Percentiles rank a stretch among this genome's conserved stretches.
Evolutionary conservation across 306 rosid genomes (phyloP).

Genomic region (Malus orientalis): DNA sequence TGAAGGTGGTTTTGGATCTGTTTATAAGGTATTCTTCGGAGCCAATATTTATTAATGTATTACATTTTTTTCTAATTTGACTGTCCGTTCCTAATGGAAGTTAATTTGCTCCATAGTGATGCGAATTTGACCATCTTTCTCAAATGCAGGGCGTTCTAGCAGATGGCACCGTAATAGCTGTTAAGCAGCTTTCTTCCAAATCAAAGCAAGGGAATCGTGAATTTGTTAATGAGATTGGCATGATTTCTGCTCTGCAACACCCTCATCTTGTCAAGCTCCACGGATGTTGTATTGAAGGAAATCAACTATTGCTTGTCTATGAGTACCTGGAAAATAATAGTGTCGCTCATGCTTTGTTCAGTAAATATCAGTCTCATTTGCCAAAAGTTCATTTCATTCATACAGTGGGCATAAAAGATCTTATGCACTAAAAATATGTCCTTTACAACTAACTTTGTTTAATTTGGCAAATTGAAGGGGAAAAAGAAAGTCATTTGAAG

Average conservation of each 20-base stretch:
- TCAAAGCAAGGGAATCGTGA: no score
- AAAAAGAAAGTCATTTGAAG: background rate
- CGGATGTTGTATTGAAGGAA: no score
- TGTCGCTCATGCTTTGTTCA: no score
- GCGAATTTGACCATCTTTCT: background rate
- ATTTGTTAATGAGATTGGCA: no score
- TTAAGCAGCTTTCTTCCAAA: slow-evolving; percentile 18
- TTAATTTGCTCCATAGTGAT: no score
- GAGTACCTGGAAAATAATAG: no score
- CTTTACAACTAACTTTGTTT: background rate
- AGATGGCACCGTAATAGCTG: slow-evolving; percentile 34
- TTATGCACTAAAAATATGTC: background rate
- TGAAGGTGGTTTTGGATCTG: slow-evolving; percentile 47
- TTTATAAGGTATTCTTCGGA: slow-evolving; percentile 25
- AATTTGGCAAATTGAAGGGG: slow-evolving; percentile 1
- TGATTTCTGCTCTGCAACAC: no score
- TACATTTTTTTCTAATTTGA: background rate
- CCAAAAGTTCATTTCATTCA: no score
- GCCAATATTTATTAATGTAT: background rate
- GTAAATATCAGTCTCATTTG: no score
- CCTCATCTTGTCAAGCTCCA: no score
- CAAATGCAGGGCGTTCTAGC: slow-evolving; percentile 36
- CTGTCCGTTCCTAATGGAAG: background rate
- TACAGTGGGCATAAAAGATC: background rate
- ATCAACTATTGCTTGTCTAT: no score